A percentile compares a stretch with the other conserved stretches of the same genome.
phyloP scores from a whole-genome alignment of 441 rosid species.

The Pelargonium fulgidum region DNA sequence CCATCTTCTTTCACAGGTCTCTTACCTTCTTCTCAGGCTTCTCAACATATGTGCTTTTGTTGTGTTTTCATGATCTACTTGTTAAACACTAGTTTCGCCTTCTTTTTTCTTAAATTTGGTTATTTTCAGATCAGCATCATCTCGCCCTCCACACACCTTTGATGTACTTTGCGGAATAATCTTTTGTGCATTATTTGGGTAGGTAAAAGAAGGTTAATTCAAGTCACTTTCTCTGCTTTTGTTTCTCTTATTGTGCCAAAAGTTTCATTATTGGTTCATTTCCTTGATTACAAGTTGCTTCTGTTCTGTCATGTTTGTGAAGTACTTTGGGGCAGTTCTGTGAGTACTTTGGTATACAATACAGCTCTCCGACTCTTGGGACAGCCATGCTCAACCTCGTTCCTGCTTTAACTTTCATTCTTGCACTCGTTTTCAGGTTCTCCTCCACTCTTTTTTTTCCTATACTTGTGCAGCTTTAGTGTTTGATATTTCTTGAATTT shows the following conservation, averaged over 20 bases:
- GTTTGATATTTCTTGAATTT: neutral
- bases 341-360: constrained; percentile 37
- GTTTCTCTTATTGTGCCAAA: too few species aligned
- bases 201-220: neutral
- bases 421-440: constrained; percentile 50
- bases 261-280: too few species aligned
- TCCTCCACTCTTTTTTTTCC: neutral
- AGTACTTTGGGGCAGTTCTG: constrained; percentile 20
- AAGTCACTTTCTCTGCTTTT: too few species aligned
- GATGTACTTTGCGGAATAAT: neutral
- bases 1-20: constrained; percentile 18
- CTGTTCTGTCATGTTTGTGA: neutral
- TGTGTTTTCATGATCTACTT: neutral
- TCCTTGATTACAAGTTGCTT: too few species aligned
- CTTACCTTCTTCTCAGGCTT: neutral
- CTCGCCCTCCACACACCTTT: neutral
- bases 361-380: constrained; percentile 49
- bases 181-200: constrained; percentile 17
- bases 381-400: constrained; percentile 40
- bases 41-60: neutral
- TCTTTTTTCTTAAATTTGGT: neutral
- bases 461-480: neutral
- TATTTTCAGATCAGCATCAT: neutral
- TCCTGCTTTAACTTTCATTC: constrained; percentile 47
- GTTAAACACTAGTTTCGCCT: neutral